These are phyloP conservation scores for Suillus clintonianus DNA, from an alignment of 768 basidiomycete genomes.

Conservation along the genomic window DNA sequence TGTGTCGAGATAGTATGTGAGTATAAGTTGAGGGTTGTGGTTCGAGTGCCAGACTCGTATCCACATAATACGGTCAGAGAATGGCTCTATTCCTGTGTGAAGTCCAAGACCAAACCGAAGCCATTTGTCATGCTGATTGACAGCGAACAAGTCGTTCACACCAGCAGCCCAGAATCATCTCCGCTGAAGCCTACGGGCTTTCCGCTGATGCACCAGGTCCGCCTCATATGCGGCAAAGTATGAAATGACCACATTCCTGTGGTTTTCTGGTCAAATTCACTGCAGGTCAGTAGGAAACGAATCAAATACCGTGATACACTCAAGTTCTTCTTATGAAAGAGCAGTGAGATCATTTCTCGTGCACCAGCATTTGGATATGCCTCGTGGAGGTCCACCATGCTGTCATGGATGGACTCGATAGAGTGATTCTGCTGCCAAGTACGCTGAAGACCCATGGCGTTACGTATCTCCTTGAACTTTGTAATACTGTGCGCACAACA, in stretches of 20 bases:
- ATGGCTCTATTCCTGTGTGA: slow-evolving; percentile 23
- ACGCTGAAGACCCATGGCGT: no score
- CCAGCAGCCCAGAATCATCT: slow-evolving; percentile 42
- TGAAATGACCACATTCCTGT: background rate
- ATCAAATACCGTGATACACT: slow-evolving; percentile 22
- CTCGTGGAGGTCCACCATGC: no score
- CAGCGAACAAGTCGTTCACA: slow-evolving; percentile 37
- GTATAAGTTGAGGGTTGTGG: slow-evolving; percentile 20
- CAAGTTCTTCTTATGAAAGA: slow-evolving; percentile 28
- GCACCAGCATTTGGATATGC: no score
- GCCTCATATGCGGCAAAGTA: slow-evolving; percentile 16
- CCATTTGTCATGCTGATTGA: slow-evolving; percentile 54
- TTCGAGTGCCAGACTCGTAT: slow-evolving; percentile 29
- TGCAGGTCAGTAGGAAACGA: background rate
- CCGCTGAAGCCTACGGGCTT: slow-evolving; percentile 23
- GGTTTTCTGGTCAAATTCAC: background rate
- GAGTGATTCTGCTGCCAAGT: no score
- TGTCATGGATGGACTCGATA: no score
- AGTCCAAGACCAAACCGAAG: slow-evolving; percentile 38
- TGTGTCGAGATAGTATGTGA: slow-evolving; percentile 16
- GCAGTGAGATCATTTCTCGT: slow-evolving; percentile 19
- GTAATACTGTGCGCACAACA: no score
- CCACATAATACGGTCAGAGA: slow-evolving; percentile 21
- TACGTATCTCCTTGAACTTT: no score
- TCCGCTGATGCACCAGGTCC: slow-evolving; percentile 20